Evolutionary conservation across 2,329 filamentous ascomycete species (phyloP), one percentile per base, ranked within the genome.

Genomic region (Clonostachys solani): DNA sequence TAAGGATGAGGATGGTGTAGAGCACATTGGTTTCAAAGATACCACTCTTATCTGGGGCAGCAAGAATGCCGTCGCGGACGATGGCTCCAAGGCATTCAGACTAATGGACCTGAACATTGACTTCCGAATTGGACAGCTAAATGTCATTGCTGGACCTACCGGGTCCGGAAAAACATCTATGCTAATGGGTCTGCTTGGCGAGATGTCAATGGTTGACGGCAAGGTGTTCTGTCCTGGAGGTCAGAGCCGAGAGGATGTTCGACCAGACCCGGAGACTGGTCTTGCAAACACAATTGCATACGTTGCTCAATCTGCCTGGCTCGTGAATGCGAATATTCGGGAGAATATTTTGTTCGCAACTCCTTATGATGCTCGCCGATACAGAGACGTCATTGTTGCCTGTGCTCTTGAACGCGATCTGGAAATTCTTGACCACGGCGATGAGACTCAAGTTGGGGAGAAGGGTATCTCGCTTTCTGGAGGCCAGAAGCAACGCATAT

Each of bases 391-490:
- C 36, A 84, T 99, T 52, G 80, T 90, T 38, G 92, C 92, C 36
- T 99, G 94, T 66, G 92, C 91, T 4, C 72, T 99, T 47, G 87
- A 96, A 63, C 86, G 89, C 46, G 94, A 99, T 63, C 76, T 99
- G 13, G 83, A 95, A 53, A 96, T 97, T 40, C 80, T 99, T 2
- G 92, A 96, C 63, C 84, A 86, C 50, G 94, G 94, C 38, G 94
- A 99, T 62, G 83, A 95, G 65, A 97, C 94, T 0, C 72, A 96
- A 18, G 94, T 99, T 33, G 94, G 94, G 45, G 94, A 99, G 64
- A 99, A 97, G 68, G 94, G 94, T 34, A 96, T 99, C 52, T 92
- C 92, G 15, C 80, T 99, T 13, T 99, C 94, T 7, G 94, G 94
- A 53, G 94, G 94, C 7, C 94, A 97, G 66, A 96, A 96, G 66